These are phyloP conservation scores for Suillus paluster DNA, from an alignment of 768 basidiomycete genomes.

Conservation along the genomic window DNA sequence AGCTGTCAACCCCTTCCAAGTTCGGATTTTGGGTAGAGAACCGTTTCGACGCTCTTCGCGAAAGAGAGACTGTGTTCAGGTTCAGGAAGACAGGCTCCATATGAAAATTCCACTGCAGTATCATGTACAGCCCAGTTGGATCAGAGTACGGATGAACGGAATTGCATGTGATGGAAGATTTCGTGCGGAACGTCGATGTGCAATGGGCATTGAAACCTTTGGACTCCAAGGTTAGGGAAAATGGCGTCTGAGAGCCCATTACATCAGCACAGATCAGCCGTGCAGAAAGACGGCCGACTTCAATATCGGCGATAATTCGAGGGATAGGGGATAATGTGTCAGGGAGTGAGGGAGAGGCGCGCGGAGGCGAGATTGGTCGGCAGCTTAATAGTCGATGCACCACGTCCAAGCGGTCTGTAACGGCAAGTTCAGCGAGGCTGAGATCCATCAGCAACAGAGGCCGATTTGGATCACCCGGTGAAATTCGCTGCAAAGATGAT, in stretches of 20 bases:
- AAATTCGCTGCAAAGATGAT: constrained; percentile 55
- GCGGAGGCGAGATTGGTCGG: constrained; percentile 22
- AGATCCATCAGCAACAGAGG: constrained; percentile 55
- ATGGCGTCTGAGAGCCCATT: constrained; percentile 44
- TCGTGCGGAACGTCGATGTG: constrained; percentile 46
- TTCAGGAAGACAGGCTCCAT: constrained; percentile 59
- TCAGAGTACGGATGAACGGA: constrained; percentile 28
- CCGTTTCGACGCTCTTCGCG: constrained; percentile 30
- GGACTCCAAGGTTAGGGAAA: constrained; percentile 59
- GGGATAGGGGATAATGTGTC: constrained; percentile 48
- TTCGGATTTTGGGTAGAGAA: constrained; percentile 44
- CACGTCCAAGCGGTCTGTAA: constrained; percentile 59
- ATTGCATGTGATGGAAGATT: constrained; percentile 17
- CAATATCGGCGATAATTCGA: constrained; percentile 49
- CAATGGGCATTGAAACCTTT: constrained; percentile 52
- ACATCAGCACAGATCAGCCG: constrained; percentile 54
- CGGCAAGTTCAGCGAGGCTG: constrained; percentile 47
- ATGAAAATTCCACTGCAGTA: constrained; percentile 43
- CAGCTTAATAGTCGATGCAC: constrained; percentile 44
- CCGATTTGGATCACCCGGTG: constrained; percentile 61
- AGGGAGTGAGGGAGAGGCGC: constrained; percentile 29
- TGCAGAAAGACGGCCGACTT: constrained; percentile 52
- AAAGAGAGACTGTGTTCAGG: constrained; percentile 37
- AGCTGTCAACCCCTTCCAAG: constrained; percentile 43
- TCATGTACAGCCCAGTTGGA: constrained; percentile 49